Percentiles rank a stretch among this genome's conserved stretches.
These are phyloP conservation scores for Leucoagaricus sp. DNA, from an alignment of 1,284 basidiomycete species.

Conservation along the genomic window DNA sequence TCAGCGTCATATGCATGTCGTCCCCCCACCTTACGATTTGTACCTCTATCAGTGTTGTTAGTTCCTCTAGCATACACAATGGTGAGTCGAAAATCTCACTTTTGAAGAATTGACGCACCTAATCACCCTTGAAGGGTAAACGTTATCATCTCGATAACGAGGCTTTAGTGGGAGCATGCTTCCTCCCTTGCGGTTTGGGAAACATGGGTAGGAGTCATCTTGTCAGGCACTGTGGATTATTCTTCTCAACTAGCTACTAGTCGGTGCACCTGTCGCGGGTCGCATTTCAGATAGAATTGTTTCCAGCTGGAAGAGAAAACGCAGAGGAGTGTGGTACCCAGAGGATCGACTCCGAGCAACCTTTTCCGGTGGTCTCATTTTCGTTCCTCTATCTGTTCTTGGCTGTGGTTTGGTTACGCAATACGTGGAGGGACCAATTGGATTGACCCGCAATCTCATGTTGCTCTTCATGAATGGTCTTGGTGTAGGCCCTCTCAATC, in stretches of 20 bases:
- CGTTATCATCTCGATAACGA: conserved; percentile 34
- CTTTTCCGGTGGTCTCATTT: conserved; percentile 21
- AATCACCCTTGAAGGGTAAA: conserved; percentile 27
- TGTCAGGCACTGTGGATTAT: background rate
- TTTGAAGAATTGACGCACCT: background rate
- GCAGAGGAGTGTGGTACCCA: conserved; percentile 30
- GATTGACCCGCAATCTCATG: conserved; percentile 28
- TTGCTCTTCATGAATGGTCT: conserved; percentile 40
- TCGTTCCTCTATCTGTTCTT: conserved; percentile 27
- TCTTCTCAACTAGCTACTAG: conserved; percentile 17
- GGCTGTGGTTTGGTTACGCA: conserved; percentile 23
- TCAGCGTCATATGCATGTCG: background rate
- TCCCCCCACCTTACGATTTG: background rate
- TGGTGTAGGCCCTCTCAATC: conserved; percentile 35
- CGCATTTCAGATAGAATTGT: conserved; percentile 31
- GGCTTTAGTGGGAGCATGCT: conserved; percentile 37
- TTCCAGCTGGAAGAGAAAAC: conserved; percentile 24
- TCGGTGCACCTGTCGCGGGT: conserved; percentile 34
- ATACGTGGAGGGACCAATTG: conserved; percentile 27
- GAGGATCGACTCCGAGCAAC: conserved; percentile 30
- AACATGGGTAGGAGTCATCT: conserved; percentile 29
- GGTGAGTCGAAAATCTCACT: conserved; percentile 14
- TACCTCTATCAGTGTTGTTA: conserved; percentile 16
- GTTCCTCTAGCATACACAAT: conserved; percentile 28
- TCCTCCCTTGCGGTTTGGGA: conserved; percentile 35